Evolutionary conservation across 1,139 yeast species (phyloP).

Genomic region (Diutina pseudorugosa): DNA sequence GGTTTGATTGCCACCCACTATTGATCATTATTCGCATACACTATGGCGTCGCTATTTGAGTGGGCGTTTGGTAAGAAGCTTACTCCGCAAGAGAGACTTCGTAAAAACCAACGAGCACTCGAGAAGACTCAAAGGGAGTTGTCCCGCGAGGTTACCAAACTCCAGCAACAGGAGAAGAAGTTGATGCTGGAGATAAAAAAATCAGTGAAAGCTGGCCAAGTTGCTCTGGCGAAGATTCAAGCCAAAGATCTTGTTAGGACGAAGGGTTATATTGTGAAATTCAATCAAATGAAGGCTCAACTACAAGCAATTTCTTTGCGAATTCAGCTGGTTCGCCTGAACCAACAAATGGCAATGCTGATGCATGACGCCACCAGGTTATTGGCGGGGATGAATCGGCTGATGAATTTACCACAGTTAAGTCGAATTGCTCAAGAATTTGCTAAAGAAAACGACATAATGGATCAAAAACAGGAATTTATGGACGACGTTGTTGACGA

Average conservation of each 20-base stretch:
- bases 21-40: not conserved
- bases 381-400: constrained; percentile 74
- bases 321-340: constrained; percentile 81
- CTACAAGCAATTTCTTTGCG: constrained; percentile 87
- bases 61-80: constrained; percentile 93
- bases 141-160: constrained; percentile 72
- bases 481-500: constrained; percentile 98
- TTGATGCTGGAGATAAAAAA: constrained; percentile 76
- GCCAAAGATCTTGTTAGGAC: constrained; percentile 93
- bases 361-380: constrained; percentile 93
- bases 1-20: not conserved
- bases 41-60: constrained; percentile 52
- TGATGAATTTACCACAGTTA: constrained; percentile 83
- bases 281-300: constrained; percentile 90
- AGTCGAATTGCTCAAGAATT: constrained; percentile 90
- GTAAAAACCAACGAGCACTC: constrained; percentile 89
- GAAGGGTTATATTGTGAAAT: constrained; percentile 68
- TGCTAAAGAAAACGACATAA: constrained; percentile 84
- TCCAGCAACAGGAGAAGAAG: constrained; percentile 87
- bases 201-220: constrained; percentile 82
- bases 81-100: constrained; percentile 89
- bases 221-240: constrained; percentile 83
- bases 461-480: constrained; percentile 98
- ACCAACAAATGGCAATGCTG: constrained; percentile 90
- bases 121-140: constrained; percentile 92